Conservation (phyloP, 129 eudicot species). For the Artemisia argyi region DNA sequence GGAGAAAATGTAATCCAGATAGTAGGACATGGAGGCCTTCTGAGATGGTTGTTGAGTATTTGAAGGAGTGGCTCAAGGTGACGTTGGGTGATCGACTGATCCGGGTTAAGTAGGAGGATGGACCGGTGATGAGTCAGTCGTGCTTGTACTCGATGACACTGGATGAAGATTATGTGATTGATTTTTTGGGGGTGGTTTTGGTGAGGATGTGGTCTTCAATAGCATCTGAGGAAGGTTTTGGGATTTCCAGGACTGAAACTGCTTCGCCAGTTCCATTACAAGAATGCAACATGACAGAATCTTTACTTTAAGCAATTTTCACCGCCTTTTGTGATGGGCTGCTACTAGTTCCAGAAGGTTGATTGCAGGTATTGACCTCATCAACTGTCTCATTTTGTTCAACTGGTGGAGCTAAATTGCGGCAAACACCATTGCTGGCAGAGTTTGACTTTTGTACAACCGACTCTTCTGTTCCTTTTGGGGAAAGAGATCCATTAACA, state of each 20-base stretch:
- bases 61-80: too few relatives aligned
- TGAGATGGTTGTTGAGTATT: too few relatives aligned
- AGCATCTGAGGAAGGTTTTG: constrained; percentile 27
- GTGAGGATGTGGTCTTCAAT: too few relatives aligned
- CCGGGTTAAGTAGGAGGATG: too few relatives aligned
- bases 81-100: too few relatives aligned
- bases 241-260: constrained; percentile 28
- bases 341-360: constrained; percentile 17
- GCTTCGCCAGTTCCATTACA: constrained; percentile 20
- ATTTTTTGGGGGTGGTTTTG: too few relatives aligned
- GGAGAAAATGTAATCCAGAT: too few relatives aligned
- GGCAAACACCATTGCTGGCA: constrained; percentile 23
- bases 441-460: constrained; percentile 18
- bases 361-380: constrained; percentile 1
- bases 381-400: constrained; percentile 28
- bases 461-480: constrained; percentile 26
- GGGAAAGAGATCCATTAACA: constrained; percentile 39
- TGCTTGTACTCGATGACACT: too few relatives aligned
- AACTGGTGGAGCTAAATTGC: constrained; percentile 19
- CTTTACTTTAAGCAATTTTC: constrained; percentile 29
- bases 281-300: constrained; percentile 10
- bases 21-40: too few relatives aligned
- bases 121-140: too few relatives aligned
- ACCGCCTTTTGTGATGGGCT: constrained; percentile 16
- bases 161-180: too few relatives aligned